Evolutionary conservation across 2,329 filamentous ascomycete species (phyloP).

Genomic region (Fusarium heterosporum): DNA sequence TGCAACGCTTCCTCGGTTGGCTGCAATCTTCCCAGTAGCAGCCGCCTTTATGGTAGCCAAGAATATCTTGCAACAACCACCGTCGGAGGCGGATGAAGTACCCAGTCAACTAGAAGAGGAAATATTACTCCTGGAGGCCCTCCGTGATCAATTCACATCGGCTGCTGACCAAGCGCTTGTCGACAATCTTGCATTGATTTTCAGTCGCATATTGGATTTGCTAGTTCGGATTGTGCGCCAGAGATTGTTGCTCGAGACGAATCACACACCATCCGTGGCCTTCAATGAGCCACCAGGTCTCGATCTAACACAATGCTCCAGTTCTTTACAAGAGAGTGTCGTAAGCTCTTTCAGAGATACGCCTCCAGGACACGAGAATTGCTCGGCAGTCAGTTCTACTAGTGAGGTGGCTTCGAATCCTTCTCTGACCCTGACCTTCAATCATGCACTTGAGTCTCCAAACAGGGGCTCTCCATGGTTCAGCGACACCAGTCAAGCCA

Average conservation of each 20-base stretch:
- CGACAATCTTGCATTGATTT: conserved; percentile 38
- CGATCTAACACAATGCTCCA: conserved; percentile 40
- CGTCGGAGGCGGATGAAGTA: conserved; percentile 15
- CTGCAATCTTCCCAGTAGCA: conserved; percentile 40
- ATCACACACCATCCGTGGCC: conserved; percentile 36
- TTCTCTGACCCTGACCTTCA: conserved; percentile 38
- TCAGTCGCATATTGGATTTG: conserved; percentile 33
- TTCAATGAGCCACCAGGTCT: conserved; percentile 44
- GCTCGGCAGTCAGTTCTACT: conserved; percentile 27
- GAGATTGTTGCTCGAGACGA: conserved; percentile 23
- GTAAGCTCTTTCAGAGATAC: conserved; percentile 41
- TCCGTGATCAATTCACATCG: conserved; percentile 38
- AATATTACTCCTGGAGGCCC: conserved; percentile 41
- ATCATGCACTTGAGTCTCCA: conserved; percentile 36
- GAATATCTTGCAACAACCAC: conserved; percentile 32
- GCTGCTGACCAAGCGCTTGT: conserved; percentile 33
- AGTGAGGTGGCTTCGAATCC: conserved; percentile 24
- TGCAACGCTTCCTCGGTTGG: conserved; percentile 33
- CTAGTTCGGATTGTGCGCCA: conserved; percentile 39
- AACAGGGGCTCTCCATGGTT: conserved; percentile 31
- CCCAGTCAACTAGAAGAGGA: conserved; percentile 40
- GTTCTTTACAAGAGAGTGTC: conserved; percentile 33
- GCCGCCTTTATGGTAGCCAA: conserved; percentile 41
- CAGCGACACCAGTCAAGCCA: conserved; percentile 1
- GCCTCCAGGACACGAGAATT: conserved; percentile 36